Evolutionary conservation across 1,284 basidiomycete species (phyloP), one percentile per base, ranked within the genome.

Genomic region (Irpex lacteus): DNA sequence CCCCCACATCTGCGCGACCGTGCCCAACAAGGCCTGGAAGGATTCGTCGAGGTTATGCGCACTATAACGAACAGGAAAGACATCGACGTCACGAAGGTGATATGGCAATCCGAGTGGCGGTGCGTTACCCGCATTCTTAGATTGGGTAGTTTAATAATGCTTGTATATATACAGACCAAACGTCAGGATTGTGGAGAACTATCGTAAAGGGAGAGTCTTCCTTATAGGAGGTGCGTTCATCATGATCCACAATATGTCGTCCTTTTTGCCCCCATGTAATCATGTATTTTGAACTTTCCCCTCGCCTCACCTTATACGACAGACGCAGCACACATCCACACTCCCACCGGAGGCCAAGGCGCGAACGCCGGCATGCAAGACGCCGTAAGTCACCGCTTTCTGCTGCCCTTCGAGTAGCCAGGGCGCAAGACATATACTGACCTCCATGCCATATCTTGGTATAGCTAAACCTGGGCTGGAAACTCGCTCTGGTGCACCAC

Each of bases 101-200:
- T 37, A 56, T 56, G 54, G 54, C 15, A 56, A 21, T 18, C 54
- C 6, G 15, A 18, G 32, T 56, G 54, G 54, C 26, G 18, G 54
- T 56, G 32, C 0, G 54, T 34, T n/a, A 32, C 11, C 15, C 32
- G 32, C 32, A 34, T 37, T 56, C 34, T 13, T 15, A 32, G 11
- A 32, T 15, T 56, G 21, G 36, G 6, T 6, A 26, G 32, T 1
- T 34, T 5, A 34, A 34, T 37, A 7, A 36, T n/a, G 19, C 19
- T 7, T 3, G 9, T 9, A 13, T 6, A 4, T 19, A 6, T 8
- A 11, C 21, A 77, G 76, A 26, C 70, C 73, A 0, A 77, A 76
- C 64, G 73, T 77, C 47, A 65, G 76, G 3, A 73, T 76, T 67
- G 73, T 73, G 4, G 67, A 74, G 15, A 68, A 70, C 44, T 75